Conservation (phyloP, 106 monocot genomes). For the Iris macrosiphon region DNA sequence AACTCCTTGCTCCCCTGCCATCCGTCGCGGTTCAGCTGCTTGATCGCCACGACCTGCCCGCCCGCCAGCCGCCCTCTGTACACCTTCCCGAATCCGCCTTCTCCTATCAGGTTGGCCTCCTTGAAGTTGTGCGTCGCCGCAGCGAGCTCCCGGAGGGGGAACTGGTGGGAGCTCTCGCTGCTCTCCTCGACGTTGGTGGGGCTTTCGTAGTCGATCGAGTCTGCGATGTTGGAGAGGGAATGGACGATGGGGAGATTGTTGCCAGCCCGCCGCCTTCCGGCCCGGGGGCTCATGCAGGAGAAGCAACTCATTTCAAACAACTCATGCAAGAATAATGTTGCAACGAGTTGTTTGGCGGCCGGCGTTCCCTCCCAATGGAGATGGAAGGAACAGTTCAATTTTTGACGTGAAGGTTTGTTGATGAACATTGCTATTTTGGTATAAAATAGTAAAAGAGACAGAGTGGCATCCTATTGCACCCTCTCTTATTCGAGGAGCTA, state of each 20-base stretch:
- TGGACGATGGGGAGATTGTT: not conserved
- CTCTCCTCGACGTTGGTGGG: constrained; percentile 4
- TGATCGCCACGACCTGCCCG: constrained; percentile 65
- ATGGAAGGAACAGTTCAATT: no score
- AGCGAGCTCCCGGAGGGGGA: constrained; percentile 54
- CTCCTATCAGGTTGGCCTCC: constrained; percentile 66
- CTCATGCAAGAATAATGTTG: no score
- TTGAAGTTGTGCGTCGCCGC: constrained; percentile 63
- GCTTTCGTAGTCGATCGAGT: not conserved
- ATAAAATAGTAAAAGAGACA: no score
- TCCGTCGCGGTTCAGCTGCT: constrained; percentile 59
- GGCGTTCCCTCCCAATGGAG: no score
- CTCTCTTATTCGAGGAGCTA: no score
- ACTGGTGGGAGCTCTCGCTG: constrained; percentile 30
- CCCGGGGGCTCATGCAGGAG: constrained; percentile 28
- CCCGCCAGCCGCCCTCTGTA: constrained; percentile 52
- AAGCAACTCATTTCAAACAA: constrained; percentile 42
- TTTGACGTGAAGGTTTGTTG: no score
- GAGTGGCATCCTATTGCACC: no score
- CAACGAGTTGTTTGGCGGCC: no score
- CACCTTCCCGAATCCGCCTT: constrained; percentile 79
- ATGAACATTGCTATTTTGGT: no score
- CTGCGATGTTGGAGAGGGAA: constrained; percentile 15
- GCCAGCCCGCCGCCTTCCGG: constrained; percentile 10
- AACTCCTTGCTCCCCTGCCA: constrained; percentile 69